Evolutionary conservation across 768 basidiomycete species (phyloP).

Genomic region (Cantharellus anzutake): DNA sequence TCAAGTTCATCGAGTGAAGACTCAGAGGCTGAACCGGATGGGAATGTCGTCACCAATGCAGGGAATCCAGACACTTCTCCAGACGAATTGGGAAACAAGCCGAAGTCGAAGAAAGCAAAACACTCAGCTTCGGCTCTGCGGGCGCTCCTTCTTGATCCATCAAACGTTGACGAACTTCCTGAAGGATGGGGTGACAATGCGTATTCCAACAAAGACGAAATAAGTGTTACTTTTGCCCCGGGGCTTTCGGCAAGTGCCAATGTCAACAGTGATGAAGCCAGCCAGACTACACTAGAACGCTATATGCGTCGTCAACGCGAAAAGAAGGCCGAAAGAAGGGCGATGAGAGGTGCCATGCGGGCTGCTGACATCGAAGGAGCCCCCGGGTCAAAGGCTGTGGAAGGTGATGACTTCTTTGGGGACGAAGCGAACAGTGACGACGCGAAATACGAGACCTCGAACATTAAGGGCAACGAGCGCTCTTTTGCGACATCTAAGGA

Average conservation of each 20-base stretch:
- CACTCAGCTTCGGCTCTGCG: conserved; percentile 25
- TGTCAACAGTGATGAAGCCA: conserved; percentile 19
- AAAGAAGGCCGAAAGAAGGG: conserved; percentile 30
- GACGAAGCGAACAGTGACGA: conserved; percentile 21
- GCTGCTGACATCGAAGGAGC: conserved; percentile 7
- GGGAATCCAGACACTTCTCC: conserved; percentile 11
- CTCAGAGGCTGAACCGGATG: conserved; percentile 29
- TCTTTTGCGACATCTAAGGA: conserved; percentile 2
- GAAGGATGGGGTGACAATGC: conserved; percentile 52
- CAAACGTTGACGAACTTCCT: conserved; percentile 36
- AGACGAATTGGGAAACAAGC: conserved; percentile 6
- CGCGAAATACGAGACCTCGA: conserved; percentile 12
- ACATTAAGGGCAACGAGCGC: conserved; percentile 11
- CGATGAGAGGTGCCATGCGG: conserved; percentile 13
- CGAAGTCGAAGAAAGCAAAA: conserved; percentile 31
- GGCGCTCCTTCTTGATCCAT: conserved; percentile 43
- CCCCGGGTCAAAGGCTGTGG: background rate
- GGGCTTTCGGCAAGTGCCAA: conserved; percentile 37
- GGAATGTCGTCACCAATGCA: conserved; percentile 10
- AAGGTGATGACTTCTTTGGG: conserved; percentile 65
- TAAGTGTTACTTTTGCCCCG: conserved; percentile 93
- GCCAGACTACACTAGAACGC: conserved; percentile 78
- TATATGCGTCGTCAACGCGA: conserved; percentile 85
- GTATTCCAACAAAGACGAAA: conserved; percentile 29
- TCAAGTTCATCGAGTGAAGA: conserved; percentile 45